These are phyloP conservation scores for Herpetospermum pedunculosum DNA, from an alignment of 306 rosid genomes.

Conservation along the genomic window DNA sequence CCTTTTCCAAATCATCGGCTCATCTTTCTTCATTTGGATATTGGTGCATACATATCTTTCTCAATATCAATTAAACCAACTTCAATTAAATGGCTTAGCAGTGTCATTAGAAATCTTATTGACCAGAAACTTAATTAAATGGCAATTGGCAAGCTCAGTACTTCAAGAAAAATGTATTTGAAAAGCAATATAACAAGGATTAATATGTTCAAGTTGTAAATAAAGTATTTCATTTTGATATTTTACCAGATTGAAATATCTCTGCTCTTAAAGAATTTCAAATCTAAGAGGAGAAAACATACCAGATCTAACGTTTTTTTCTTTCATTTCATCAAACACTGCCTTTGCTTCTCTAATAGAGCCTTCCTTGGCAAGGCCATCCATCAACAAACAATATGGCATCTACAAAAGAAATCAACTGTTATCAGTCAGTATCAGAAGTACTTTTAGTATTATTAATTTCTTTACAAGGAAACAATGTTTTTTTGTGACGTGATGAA, in stretches of 20 bases:
- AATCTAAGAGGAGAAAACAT: conserved; percentile 20
- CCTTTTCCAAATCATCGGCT: too few relatives aligned
- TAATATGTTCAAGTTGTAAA: not conserved
- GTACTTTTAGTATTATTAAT: not conserved
- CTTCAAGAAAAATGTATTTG: not conserved
- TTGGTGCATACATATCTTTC: too few relatives aligned
- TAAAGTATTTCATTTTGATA: too few relatives aligned
- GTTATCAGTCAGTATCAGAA: not conserved
- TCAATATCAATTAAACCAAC: too few relatives aligned
- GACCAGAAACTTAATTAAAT: too few relatives aligned
- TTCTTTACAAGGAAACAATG: not conserved
- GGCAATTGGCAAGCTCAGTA: not conserved
- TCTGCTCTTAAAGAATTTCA: not conserved
- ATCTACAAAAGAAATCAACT: conserved; percentile 34
- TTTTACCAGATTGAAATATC: not conserved
- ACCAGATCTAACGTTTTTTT: conserved; percentile 53
- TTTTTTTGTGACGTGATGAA: not conserved
- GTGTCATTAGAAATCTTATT: too few relatives aligned
- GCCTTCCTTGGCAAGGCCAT: conserved; percentile 76
- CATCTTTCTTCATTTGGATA: too few relatives aligned
- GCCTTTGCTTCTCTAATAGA: conserved; percentile 53
- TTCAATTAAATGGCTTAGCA: too few relatives aligned
- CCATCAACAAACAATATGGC: conserved; percentile 79
- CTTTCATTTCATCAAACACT: conserved; percentile 56
- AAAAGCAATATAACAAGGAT: not conserved